These are phyloP conservation scores for Diaporthe helianthi DNA, from an alignment of 2,329 filamentous ascomycete species.

Conservation along the genomic window DNA sequence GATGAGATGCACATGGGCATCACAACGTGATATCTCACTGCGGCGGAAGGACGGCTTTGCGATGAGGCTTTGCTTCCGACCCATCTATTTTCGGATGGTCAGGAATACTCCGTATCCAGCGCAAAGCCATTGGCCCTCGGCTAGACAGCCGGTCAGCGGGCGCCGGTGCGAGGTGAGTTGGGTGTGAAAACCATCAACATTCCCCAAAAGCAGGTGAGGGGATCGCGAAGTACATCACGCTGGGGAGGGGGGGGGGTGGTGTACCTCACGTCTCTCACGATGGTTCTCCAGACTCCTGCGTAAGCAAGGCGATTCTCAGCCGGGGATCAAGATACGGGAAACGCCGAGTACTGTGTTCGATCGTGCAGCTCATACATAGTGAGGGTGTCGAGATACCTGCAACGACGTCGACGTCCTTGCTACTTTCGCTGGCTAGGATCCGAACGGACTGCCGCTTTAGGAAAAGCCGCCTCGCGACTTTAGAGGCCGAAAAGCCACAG, in stretches of 20 bases:
- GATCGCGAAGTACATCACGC: neutral
- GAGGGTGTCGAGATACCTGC: neutral
- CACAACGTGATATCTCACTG: constrained; percentile 5
- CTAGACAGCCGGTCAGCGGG: neutral
- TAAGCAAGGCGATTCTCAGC: neutral
- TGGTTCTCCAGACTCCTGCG: neutral
- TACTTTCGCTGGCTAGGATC: neutral
- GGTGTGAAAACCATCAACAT: neutral
- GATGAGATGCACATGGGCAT: neutral
- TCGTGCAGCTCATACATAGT: neutral
- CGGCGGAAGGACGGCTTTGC: neutral
- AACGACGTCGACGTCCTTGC: neutral
- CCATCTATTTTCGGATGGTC: neutral
- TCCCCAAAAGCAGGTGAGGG: neutral
- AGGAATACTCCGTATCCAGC: neutral
- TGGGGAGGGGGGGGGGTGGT: too few relatives aligned
- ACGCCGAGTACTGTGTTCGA: neutral
- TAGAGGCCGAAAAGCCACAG: constrained; percentile 5
- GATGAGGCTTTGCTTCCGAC: neutral
- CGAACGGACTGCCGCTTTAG: constrained; percentile 20
- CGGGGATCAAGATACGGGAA: neutral
- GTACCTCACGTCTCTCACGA: neutral
- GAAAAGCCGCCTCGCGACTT: neutral
- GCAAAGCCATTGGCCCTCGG: neutral
- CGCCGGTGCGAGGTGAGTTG: neutral